Conservation (phyloP, 1,139 yeast species). For the Lodderomyces theae region DNA sequence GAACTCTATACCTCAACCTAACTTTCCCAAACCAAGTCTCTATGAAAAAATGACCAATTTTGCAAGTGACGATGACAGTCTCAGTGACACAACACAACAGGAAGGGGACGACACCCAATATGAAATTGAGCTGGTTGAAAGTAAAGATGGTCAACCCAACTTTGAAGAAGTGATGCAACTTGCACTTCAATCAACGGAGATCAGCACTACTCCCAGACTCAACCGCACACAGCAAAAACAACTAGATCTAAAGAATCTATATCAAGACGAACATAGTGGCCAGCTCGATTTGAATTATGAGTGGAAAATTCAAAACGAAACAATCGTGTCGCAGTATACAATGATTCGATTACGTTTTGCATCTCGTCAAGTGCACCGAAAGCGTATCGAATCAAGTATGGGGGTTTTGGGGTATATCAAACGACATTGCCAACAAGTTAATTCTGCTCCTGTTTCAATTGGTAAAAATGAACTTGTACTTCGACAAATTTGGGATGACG, state of each 20-base stretch:
- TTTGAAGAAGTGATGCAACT: neutral
- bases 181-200: conserved; percentile 1
- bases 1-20: neutral
- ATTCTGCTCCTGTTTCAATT: neutral
- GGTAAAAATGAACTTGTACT: conserved; percentile 11
- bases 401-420: conserved; percentile 22
- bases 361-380: conserved; percentile 15
- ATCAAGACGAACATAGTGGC: conserved; percentile 9
- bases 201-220: conserved; percentile 12
- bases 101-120: conserved; percentile 13
- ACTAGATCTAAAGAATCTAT: conserved; percentile 34
- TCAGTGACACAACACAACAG: neutral
- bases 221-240: conserved; percentile 37
- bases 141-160: neutral
- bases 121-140: conserved; percentile 10
- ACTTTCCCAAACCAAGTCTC: conserved; percentile 6
- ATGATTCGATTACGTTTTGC: conserved; percentile 38
- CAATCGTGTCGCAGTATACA: conserved; percentile 36
- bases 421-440: conserved; percentile 9
- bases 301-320: conserved; percentile 38
- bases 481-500: conserved; percentile 1
- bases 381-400: conserved; percentile 11
- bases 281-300: conserved; percentile 14
- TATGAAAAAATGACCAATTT: conserved; percentile 15
- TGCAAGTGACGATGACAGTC: neutral